A percentile compares a stretch with the other conserved stretches of the same genome.
phyloP scores from a whole-genome alignment of 306 rosid species.

The Crotalaria pallida region DNA sequence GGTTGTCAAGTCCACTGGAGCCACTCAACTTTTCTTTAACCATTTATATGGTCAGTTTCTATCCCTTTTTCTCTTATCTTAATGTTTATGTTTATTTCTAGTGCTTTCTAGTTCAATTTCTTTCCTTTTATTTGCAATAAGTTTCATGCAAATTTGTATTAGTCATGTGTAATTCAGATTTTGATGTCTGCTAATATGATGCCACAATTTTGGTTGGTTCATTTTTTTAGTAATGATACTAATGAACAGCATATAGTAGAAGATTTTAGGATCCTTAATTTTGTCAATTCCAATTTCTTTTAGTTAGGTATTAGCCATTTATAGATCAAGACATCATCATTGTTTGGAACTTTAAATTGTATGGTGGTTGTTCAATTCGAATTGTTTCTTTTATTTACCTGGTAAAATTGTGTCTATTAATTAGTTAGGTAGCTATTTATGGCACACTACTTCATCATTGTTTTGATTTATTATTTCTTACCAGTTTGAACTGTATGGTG shows the following conservation, averaged over 20 bases:
- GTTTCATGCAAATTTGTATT: neutral
- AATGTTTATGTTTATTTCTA: no score
- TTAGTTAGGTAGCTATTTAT: neutral
- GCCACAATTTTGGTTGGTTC: neutral
- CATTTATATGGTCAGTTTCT: no score
- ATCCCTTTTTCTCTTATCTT: neutral
- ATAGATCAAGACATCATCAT: no score
- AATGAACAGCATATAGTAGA: neutral
- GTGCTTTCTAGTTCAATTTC: neutral
- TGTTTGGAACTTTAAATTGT: no score
- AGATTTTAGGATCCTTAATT: neutral
- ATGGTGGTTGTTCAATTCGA: no score
- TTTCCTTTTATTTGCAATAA: neutral
- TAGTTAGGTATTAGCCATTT: no score
- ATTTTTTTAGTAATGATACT: neutral
- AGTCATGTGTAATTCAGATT: neutral
- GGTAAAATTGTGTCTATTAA: neutral
- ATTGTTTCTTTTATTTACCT: neutral
- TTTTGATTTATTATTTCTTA: neutral
- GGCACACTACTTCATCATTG: neutral
- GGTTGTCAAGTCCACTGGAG: conserved; percentile 73
- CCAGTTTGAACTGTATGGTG: neutral
- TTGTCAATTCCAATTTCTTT: conserved; percentile 19
- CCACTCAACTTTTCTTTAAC: conserved; percentile 81
- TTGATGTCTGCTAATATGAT: neutral